phyloP scores from a whole-genome alignment of 495 filamentous ascomycete species.

The Neurospora sp. region DNA sequence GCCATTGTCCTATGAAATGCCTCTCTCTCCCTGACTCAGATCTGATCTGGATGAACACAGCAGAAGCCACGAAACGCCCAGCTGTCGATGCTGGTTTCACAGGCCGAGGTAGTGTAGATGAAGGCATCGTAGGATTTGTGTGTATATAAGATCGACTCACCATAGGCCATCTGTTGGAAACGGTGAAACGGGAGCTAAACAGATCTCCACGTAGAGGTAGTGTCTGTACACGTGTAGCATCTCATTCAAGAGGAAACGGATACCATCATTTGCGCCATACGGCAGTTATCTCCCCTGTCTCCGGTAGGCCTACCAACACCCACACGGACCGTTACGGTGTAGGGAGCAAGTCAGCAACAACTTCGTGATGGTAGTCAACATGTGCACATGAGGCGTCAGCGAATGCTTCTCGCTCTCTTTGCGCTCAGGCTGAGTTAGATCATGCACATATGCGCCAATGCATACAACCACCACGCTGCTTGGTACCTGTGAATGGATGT shows the following conservation, averaged over 20 bases:
- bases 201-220: neutral
- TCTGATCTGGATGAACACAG: neutral
- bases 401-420: neutral
- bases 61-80: neutral
- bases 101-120: neutral
- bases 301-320: neutral
- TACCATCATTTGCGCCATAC: neutral
- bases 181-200: neutral
- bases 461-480: neutral
- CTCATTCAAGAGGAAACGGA: neutral
- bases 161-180: neutral
- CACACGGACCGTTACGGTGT: neutral
- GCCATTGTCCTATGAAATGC: neutral
- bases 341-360: neutral
- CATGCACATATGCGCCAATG: neutral
- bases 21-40: neutral
- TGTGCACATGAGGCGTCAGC: neutral
- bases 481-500: neutral
- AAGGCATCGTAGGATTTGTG: neutral
- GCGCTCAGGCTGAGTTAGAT: neutral
- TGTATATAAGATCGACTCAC: neutral
- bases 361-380: neutral
- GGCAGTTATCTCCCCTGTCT: neutral
- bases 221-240: neutral
- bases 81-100: neutral